A percentile compares a stretch with the other conserved stretches of the same genome.
Evolutionary conservation across 441 rosid genomes (phyloP).

Genomic region (Eruca vesicaria): DNA sequence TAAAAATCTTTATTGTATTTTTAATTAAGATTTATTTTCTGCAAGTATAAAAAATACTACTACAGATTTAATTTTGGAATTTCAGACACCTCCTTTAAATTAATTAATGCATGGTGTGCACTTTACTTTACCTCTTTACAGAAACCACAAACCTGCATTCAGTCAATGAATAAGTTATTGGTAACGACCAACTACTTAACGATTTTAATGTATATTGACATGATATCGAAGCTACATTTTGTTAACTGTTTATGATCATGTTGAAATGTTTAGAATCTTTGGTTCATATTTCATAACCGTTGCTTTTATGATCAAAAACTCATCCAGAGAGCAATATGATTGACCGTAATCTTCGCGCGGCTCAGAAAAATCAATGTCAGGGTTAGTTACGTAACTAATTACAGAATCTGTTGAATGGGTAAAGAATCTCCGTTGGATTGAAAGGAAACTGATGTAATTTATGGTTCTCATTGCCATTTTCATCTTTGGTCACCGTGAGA

Average conservation of each 20-base stretch:
- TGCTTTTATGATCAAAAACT: background rate
- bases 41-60: background rate
- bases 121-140: constrained; percentile 4
- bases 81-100: constrained; percentile 13
- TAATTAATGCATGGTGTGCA: constrained; percentile 19
- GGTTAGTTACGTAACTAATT: constrained; percentile 3
- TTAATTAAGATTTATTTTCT: background rate
- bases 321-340: background rate
- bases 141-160: background rate
- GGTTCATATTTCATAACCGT: background rate
- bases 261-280: background rate
- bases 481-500: background rate
- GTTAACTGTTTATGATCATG: background rate
- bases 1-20: background rate
- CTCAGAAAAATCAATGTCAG: background rate
- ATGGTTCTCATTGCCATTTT: constrained; percentile 10
- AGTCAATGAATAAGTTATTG: constrained; percentile 17
- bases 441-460: constrained; percentile 6
- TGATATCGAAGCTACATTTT: background rate
- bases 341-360: background rate
- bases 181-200: constrained; percentile 21
- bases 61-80: background rate
- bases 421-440: background rate
- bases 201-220: background rate
- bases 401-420: background rate